Evolutionary conservation across 352 stramenopile genomes (phyloP).

Genomic region (Phytophthora parvispora): DNA sequence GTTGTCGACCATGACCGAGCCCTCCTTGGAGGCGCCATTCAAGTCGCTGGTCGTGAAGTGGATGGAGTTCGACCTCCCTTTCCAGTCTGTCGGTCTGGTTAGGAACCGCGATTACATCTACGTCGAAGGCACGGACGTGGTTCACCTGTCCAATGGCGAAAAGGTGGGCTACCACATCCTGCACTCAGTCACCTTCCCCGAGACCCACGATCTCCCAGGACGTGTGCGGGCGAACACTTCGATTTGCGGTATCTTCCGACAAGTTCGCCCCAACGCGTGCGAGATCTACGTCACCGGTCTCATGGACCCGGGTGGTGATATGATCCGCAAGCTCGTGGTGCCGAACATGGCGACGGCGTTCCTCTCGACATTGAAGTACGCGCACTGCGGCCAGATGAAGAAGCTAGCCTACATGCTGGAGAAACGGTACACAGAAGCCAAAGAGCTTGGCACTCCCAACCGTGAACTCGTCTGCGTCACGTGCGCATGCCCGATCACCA

Average conservation of each 20-base stretch:
- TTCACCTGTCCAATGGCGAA: constrained; percentile 37
- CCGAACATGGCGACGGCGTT: constrained; percentile 40
- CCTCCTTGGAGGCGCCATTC: constrained; percentile 57
- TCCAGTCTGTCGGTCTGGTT: constrained; percentile 41
- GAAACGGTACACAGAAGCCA: constrained; percentile 36
- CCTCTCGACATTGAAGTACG: constrained; percentile 44
- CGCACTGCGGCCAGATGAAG: constrained; percentile 56
- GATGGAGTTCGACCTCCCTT: constrained; percentile 43
- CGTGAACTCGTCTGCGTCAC: constrained; percentile 40
- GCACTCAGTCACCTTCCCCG: constrained; percentile 50
- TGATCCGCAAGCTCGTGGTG: constrained; percentile 45
- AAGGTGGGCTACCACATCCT: constrained; percentile 52
- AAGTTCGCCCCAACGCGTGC: constrained; percentile 34
- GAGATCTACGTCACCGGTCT: constrained; percentile 49
- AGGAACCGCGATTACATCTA: constrained; percentile 62
- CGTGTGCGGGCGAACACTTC: constrained; percentile 50
- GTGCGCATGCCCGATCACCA: constrained; percentile 30
- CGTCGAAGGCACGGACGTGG: constrained; percentile 52
- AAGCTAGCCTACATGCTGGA: constrained; percentile 53
- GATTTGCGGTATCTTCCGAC: constrained; percentile 48
- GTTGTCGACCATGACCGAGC: constrained; percentile 41
- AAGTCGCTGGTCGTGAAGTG: constrained; percentile 70
- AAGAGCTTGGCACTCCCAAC: constrained; percentile 37
- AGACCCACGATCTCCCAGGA: constrained; percentile 40
- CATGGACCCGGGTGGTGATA: constrained; percentile 46